Base-by-base conservation (phyloP, 2,329 filamentous ascomycete species). In the Talaromyces islandicus region DNA sequence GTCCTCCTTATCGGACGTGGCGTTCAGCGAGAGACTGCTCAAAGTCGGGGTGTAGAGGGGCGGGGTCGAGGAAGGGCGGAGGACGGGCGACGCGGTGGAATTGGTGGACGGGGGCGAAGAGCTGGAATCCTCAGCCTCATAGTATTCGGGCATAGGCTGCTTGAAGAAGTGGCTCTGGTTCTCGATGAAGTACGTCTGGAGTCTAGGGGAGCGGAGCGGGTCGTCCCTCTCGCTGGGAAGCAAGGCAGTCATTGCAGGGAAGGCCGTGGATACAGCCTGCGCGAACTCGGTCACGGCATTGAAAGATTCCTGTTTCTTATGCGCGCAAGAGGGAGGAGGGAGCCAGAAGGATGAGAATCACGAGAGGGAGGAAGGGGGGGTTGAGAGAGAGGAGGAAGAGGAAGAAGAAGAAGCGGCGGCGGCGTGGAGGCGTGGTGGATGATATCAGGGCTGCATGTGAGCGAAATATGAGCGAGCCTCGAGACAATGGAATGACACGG, bases 61-160 rank as follows among this genome's bases (percentile, higher is more conserved):
- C 58, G 68, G 65, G 6, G 68, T 67, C 3, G 70, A 68, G 25
- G 66, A 62, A 11, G 70, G 66, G 4, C 67, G 67, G 62, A 74
- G 69, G 43, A 66, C 70, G 7, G 77, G 72, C 19, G 76, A 78
- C 11, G 75, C 69, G 21, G 76, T 75, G 12, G 76, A 77, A 6
- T 71, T 65, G 4, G 69, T 60, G 2, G 75, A 73, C 9, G 73
- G 70, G 14, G 72, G 59, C 38, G 69, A 56, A 14, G 69, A 66
- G 57, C 66, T 68, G 46, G 66, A 63, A 53, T 65, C 67, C 19
- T 68, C 66, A 32, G 64, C 54, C 19, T 65, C 63, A 62, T 65
- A 69, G 14, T 66, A 67, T 62, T 68, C 57, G 60, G 66, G 68
- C 62, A 70, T 66, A 43, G 69, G 65, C 43, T 67, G 65, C 60